Base-by-base conservation (phyloP, 805 yeast species). In the Metschnikowia matae region DNA sequence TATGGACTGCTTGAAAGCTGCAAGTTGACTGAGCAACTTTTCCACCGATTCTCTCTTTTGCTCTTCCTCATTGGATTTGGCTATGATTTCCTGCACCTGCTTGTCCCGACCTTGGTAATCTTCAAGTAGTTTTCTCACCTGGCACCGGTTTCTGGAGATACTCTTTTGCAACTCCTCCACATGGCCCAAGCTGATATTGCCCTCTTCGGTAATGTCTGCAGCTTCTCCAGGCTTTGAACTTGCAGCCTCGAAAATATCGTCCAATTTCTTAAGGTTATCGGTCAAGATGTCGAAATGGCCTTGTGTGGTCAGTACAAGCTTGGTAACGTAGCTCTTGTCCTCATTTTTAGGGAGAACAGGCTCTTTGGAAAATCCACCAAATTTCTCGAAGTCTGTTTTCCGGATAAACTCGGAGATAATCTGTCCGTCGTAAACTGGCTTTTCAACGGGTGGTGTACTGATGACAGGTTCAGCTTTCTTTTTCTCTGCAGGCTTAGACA, bases 21-120 rank as follows among this genome's bases (percentile, higher is more conserved):
- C 56, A 23, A 71, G 54, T 45, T 67, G 69, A 7, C 60, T 51
- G 5, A 71, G 48, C 15, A 70, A 51, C 45, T 58, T 61, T 42
- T 66, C 70, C 3, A 44, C 18, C 32, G 14, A 17, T 23, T 44
- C 40, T 26, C 46, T 32, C 15, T 34, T 35, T 13, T 34, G 33
- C 33, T 44, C 46, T 11, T 34, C 26, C 33, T 23, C 8, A 18
- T 15, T 44, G n/a, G 29, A 33, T 7, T 32, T 20, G 11, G 45
- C 47, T 15, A 53, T 37, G 33, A 60, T 51, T n/a, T 52, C 44
- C 14, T 33, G 29, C 17, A 53, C 40, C 21, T 48, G 38, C 14
- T 46, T 29, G 13, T 52, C 47, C 13, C 48, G 49, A 32, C 37
- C 31, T 10, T 44, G 31, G 6, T 38, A 37, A 34, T 26, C 17